Evolutionary conservation across 352 stramenopile genomes (phyloP).

Genomic region (Aphanomyces astaci): DNA sequence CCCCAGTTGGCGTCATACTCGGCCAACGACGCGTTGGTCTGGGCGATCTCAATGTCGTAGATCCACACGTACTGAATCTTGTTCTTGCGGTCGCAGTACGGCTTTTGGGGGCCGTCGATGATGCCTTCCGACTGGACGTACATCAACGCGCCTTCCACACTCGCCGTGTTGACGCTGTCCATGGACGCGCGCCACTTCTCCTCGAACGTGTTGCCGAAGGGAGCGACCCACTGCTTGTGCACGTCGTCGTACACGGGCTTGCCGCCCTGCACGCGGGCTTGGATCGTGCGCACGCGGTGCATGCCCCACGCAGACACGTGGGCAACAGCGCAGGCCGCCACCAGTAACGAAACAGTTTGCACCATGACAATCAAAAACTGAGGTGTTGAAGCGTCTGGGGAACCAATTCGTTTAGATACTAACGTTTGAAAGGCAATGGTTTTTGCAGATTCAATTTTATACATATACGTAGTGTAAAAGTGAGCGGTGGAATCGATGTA

Average conservation of each 20-base stretch:
- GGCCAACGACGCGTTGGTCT: constrained; percentile 48
- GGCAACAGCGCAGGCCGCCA: neutral
- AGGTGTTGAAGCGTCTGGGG: neutral
- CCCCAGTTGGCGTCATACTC: constrained; percentile 50
- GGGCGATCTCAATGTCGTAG: constrained; percentile 50
- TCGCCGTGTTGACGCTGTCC: constrained; percentile 74
- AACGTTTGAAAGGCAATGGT: neutral
- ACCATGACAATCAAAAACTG: neutral
- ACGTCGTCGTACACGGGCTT: constrained; percentile 26
- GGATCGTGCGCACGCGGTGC: constrained; percentile 40
- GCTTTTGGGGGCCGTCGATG: constrained; percentile 43
- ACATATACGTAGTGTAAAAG: neutral
- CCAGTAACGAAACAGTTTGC: neutral
- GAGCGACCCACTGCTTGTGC: constrained; percentile 21
- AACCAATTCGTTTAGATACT: neutral
- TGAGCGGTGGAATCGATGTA: neutral
- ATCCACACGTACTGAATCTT: constrained; percentile 58
- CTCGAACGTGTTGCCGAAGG: constrained; percentile 41
- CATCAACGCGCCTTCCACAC: constrained; percentile 58
- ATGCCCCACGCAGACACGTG: constrained; percentile 33
- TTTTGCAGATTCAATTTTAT: neutral
- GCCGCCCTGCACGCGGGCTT: constrained; percentile 51
- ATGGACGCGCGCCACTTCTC: constrained; percentile 53
- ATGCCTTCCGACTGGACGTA: constrained; percentile 57
- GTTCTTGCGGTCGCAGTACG: constrained; percentile 43